Evolutionary conservation across 768 basidiomycete genomes (phyloP).

Genomic region (Lactarius sanguifluus): DNA sequence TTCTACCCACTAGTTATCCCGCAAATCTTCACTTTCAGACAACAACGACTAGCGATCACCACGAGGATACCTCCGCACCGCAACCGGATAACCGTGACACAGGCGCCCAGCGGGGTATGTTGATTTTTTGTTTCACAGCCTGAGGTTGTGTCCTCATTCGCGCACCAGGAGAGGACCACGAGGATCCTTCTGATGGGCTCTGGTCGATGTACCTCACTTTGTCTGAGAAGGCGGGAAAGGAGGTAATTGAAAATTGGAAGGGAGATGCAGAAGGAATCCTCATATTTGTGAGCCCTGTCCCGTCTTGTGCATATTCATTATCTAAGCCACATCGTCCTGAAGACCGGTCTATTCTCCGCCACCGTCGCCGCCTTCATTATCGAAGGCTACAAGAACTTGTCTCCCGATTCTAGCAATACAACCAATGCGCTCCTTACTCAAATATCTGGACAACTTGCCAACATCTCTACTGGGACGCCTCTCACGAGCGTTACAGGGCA

Average conservation of each 20-base stretch:
- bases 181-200: slow-evolving; percentile 4
- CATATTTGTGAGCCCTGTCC: slow-evolving; percentile 11
- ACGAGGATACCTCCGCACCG: too few species aligned
- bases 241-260: slow-evolving; percentile 14
- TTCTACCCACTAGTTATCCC: too few species aligned
- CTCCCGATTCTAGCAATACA: slow-evolving; percentile 7
- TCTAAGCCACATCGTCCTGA: neutral
- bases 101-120: slow-evolving; percentile 8
- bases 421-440: slow-evolving; percentile 1
- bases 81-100: too few species aligned
- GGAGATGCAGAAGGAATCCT: slow-evolving; percentile 14
- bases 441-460: neutral
- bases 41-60: too few species aligned
- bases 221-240: slow-evolving; percentile 14
- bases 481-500: neutral
- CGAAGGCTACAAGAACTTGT: slow-evolving; percentile 18
- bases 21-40: too few species aligned
- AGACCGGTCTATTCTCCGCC: slow-evolving; percentile 27
- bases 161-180: slow-evolving; percentile 4
- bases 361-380: slow-evolving; percentile 25
- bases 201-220: slow-evolving; percentile 17
- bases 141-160: neutral
- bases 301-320: neutral
- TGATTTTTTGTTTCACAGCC: neutral
- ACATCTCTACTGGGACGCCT: neutral